These are phyloP conservation scores for Venturia carpophila DNA, from an alignment of 2,329 filamentous ascomycete species.

Conservation along the genomic window DNA sequence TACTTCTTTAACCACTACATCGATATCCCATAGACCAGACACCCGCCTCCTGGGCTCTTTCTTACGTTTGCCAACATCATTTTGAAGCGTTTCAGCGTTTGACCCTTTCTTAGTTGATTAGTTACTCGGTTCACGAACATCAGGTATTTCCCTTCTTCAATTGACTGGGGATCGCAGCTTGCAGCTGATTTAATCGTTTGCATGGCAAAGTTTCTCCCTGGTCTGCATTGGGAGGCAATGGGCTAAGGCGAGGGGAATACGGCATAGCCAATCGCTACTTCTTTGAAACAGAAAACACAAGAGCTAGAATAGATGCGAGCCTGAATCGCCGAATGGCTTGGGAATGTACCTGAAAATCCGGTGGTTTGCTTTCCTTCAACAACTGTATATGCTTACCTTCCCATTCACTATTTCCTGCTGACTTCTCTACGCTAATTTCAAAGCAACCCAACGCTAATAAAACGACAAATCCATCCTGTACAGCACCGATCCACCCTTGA, in stretches of 20 bases:
- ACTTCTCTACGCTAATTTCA: not conserved
- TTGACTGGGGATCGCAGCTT: not conserved
- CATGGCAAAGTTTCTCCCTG: not conserved
- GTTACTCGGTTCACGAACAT: constrained; percentile 5
- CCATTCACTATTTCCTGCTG: not conserved
- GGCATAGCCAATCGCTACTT: not conserved
- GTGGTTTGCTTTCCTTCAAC: not conserved
- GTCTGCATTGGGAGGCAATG: constrained; percentile 1
- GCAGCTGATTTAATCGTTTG: not conserved
- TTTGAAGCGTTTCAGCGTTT: constrained; percentile 14
- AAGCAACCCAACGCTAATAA: not conserved
- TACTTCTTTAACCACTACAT: not conserved
- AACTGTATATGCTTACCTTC: not conserved
- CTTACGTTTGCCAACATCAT: constrained; percentile 3
- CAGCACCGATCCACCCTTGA: not conserved
- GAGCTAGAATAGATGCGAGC: constrained; percentile 6
- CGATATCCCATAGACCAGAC: constrained; percentile 11
- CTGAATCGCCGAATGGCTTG: not conserved
- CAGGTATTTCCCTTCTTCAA: not conserved
- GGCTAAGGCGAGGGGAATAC: not conserved
- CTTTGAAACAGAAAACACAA: not conserved
- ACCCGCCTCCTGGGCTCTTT: constrained; percentile 2
- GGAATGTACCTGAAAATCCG: not conserved
- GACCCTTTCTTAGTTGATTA: not conserved
- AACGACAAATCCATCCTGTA: not conserved